These are phyloP conservation scores for Trichoderma pleuroti DNA, from an alignment of 2,329 filamentous ascomycete species.

Conservation along the genomic window DNA sequence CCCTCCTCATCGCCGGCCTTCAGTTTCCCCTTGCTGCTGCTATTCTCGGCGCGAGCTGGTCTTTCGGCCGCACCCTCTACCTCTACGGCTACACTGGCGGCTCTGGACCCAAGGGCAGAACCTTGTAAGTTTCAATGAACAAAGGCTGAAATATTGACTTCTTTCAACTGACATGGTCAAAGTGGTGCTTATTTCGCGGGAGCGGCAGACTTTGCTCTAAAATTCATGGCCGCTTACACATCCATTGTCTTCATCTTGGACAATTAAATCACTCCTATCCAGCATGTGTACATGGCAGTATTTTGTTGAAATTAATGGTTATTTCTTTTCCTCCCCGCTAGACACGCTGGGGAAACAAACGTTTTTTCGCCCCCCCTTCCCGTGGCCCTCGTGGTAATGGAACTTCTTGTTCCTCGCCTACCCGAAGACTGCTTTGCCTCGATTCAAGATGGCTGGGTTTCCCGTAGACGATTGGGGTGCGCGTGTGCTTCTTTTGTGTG, in stretches of 20 bases:
- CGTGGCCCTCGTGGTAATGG: neutral
- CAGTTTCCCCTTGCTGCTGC: slow-evolving; percentile 50
- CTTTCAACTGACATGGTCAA: neutral
- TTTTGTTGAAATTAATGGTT: neutral
- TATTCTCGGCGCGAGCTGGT: slow-evolving; percentile 50
- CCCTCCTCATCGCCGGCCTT: slow-evolving; percentile 55
- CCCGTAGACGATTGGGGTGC: neutral
- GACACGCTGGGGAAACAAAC: neutral
- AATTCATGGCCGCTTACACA: slow-evolving; percentile 44
- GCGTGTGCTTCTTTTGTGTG: neutral
- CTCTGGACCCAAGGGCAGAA: slow-evolving; percentile 44
- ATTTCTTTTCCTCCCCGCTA: neutral
- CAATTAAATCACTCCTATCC: slow-evolving; percentile 22
- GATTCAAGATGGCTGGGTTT: too few relatives aligned
- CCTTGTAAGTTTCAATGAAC: too few relatives aligned
- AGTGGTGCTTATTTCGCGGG: slow-evolving; percentile 37
- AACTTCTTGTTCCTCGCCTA: neutral
- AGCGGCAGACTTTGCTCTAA: slow-evolving; percentile 39
- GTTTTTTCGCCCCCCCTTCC: neutral
- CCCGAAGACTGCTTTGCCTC: neutral
- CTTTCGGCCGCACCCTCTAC: slow-evolving; percentile 51
- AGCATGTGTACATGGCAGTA: neutral
- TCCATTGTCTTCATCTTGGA: slow-evolving; percentile 37
- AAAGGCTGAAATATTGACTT: too few relatives aligned
- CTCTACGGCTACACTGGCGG: slow-evolving; percentile 50